Conservation (phyloP, 2,329 filamentous ascomycete genomes). For the Arthrobotrys iridis region DNA sequence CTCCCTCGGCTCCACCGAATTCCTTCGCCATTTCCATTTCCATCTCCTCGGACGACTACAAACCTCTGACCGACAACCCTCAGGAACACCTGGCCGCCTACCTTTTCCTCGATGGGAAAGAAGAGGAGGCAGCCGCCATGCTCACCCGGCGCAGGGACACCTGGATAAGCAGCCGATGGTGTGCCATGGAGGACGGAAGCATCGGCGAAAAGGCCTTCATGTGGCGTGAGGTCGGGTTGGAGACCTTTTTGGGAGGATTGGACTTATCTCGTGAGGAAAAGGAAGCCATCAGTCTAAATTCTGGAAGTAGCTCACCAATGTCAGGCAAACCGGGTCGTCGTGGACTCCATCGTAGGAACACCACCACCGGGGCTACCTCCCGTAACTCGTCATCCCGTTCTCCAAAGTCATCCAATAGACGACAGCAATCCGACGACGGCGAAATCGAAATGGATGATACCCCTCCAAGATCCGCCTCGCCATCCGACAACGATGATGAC, state of each 20-base stretch:
- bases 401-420: slow-evolving; percentile 31
- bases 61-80: slow-evolving; percentile 89
- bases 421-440: slow-evolving; percentile 47
- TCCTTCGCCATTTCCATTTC: slow-evolving; percentile 99
- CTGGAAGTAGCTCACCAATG: slow-evolving; percentile 42
- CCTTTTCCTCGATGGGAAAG: slow-evolving; percentile 96
- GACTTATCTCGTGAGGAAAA: slow-evolving; percentile 68
- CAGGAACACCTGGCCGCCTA: slow-evolving; percentile 94
- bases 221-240: slow-evolving; percentile 94
- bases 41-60: slow-evolving; percentile 81
- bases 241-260: slow-evolving; percentile 94
- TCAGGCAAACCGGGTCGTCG: slow-evolving; percentile 43
- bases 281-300: slow-evolving; percentile 46
- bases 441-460: slow-evolving; percentile 53
- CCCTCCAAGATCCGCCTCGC: slow-evolving; percentile 52
- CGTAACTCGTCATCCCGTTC: slow-evolving; percentile 44
- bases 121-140: slow-evolving; percentile 95
- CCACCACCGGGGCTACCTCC: slow-evolving; percentile 35
- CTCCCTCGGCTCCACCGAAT: slow-evolving; percentile 83
- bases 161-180: slow-evolving; percentile 99
- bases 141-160: slow-evolving; percentile 94
- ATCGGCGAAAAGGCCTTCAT: slow-evolving; percentile 96
- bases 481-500: slow-evolving; percentile 51
- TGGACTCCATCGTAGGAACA: slow-evolving; percentile 47
- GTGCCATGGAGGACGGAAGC: slow-evolving; percentile 90